A percentile compares a stretch with the other conserved stretches of the same genome.
Conservation (phyloP, 208 protist genomes). For the Acanthamoeba rhysodes region DNA sequence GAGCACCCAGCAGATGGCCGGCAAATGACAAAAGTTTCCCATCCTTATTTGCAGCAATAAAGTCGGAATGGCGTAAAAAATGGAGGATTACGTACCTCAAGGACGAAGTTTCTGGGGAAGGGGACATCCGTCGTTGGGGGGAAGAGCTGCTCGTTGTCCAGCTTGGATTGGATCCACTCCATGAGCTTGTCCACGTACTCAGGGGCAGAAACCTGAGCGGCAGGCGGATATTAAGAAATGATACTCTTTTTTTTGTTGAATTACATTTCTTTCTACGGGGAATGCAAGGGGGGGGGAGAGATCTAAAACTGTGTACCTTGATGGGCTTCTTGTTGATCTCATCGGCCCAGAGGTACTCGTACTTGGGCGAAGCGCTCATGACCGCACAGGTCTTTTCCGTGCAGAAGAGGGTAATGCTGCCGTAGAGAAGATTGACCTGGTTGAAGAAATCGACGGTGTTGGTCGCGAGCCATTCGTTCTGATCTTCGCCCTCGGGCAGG, state of each 20-base stretch:
- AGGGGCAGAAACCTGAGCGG: slow-evolving; percentile 96
- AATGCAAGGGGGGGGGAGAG: too few species aligned
- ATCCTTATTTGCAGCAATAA: not conserved
- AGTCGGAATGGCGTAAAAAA: slow-evolving; percentile 18
- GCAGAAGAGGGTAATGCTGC: slow-evolving; percentile 99
- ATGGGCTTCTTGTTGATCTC: slow-evolving; percentile 84
- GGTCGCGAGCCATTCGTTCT: slow-evolving; percentile 99
- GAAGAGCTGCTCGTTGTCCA: slow-evolving; percentile 98
- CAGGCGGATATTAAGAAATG: slow-evolving; percentile 78
- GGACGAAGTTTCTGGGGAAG: slow-evolving; percentile 93
- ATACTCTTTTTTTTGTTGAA: not conserved
- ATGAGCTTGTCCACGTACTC: slow-evolving; percentile 99
- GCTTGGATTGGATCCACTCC: slow-evolving; percentile 97
- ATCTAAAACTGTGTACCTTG: slow-evolving; percentile 80
- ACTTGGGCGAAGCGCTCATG: slow-evolving; percentile 97
- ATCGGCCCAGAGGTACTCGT: slow-evolving; percentile 99
- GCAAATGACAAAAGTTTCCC: not conserved
- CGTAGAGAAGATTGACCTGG: slow-evolving; percentile 99
- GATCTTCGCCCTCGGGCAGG: slow-evolving; percentile 96
- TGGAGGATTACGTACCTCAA: slow-evolving; percentile 98
- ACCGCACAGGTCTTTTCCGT: slow-evolving; percentile 95
- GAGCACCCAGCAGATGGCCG: too few species aligned
- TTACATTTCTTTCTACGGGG: not conserved
- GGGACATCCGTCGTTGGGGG: slow-evolving; percentile 90
- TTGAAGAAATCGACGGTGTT: slow-evolving; percentile 99